These are phyloP conservation scores for Yamadazyma atlantica DNA, from an alignment of 1,139 yeast species.

Conservation along the genomic window DNA sequence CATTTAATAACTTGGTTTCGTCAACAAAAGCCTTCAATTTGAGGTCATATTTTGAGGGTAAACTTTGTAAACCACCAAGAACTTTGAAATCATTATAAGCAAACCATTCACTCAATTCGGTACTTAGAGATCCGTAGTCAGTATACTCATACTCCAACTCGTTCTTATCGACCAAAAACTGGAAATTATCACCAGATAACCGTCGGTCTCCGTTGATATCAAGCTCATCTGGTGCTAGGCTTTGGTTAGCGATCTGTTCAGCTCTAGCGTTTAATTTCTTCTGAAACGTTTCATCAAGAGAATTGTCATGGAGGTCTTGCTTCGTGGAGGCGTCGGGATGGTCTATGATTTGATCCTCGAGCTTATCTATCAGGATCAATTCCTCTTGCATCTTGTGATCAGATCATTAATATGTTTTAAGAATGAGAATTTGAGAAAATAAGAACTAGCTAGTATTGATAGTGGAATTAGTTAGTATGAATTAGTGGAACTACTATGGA, in stretches of 20 bases:
- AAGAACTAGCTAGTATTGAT: no score
- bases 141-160: constrained; percentile 47
- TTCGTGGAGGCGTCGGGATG: constrained; percentile 44
- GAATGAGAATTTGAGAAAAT: neutral
- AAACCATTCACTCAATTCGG: constrained; percentile 68
- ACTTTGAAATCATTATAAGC: constrained; percentile 45
- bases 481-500: no score
- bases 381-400: constrained; percentile 44
- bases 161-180: constrained; percentile 33
- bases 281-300: constrained; percentile 47
- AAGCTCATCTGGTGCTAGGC: constrained; percentile 3
- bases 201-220: constrained; percentile 7
- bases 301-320: constrained; percentile 28
- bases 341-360: constrained; percentile 49
- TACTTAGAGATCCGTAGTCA: constrained; percentile 39
- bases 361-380: constrained; percentile 40
- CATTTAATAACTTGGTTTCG: neutral
- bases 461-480: no score
- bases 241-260: constrained; percentile 29
- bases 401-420: neutral
- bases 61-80: constrained; percentile 23
- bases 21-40: neutral
- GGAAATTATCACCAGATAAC: constrained; percentile 16
- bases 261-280: constrained; percentile 46
- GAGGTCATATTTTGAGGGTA: constrained; percentile 15